A percentile compares a stretch with the other conserved stretches of the same genome.
Conservation (phyloP, 2,329 filamentous ascomycete species). For the Apiospora malaysiana region DNA sequence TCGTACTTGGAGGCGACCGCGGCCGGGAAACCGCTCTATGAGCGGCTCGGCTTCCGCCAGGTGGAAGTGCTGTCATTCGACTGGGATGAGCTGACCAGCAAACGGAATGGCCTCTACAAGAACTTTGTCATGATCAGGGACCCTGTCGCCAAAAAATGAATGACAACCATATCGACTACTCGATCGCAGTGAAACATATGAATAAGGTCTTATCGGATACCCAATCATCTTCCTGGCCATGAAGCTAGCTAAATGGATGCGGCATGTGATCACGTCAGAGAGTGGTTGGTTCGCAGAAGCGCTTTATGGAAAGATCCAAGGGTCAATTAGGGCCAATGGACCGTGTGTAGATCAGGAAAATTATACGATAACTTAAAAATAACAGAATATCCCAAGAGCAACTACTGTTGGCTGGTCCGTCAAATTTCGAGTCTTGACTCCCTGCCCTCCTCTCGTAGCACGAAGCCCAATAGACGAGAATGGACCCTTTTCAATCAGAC, state of each 20-base stretch:
- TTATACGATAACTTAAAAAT: neutral
- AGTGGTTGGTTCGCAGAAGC: neutral
- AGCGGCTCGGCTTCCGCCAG: slow-evolving; percentile 44
- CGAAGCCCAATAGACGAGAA: neutral
- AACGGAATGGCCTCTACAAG: slow-evolving; percentile 27
- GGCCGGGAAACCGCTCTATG: slow-evolving; percentile 43
- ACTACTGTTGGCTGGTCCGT: neutral
- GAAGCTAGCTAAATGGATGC: no score
- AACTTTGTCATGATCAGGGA: slow-evolving; percentile 39
- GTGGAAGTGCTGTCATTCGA: slow-evolving; percentile 40
- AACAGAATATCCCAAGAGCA: neutral
- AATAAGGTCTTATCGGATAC: no score
- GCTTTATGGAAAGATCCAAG: neutral
- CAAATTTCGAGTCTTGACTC: no score
- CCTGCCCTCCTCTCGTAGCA: no score
- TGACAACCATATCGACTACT: neutral
- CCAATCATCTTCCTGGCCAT: no score
- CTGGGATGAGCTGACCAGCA: slow-evolving; percentile 29
- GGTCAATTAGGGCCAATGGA: neutral
- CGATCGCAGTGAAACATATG: no score
- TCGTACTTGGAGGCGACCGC: slow-evolving; percentile 47
- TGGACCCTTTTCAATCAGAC: neutral
- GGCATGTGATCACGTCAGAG: neutral
- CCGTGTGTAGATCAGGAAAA: neutral
- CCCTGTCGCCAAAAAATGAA: slow-evolving; percentile 24